Percentiles rank a stretch among this genome's conserved stretches.
Conservation (phyloP, 2,329 filamentous ascomycete genomes). For the Aspergillus fructus region DNA sequence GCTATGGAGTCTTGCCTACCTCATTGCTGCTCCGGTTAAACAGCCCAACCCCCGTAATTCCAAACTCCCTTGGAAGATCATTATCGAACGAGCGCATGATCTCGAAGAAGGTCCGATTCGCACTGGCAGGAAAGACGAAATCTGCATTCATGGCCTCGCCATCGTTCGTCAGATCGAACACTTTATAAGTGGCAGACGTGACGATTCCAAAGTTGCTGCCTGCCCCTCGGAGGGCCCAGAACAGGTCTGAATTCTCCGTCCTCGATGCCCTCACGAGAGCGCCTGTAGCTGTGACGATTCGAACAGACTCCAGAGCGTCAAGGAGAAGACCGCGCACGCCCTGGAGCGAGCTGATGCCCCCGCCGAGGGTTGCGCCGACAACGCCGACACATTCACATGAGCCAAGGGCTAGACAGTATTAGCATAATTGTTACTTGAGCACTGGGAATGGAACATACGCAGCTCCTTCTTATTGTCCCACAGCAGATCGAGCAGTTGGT, state of each 20-base stretch:
- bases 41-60: not conserved
- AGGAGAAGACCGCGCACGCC: slow-evolving; percentile 18
- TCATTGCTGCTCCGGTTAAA: no score
- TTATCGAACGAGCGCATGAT: not conserved
- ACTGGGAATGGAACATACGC: no score
- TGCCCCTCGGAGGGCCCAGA: slow-evolving; percentile 44
- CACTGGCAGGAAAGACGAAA: slow-evolving; percentile 13
- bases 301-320: slow-evolving; percentile 15
- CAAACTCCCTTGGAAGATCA: not conserved
- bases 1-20: no score
- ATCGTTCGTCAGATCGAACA: slow-evolving; percentile 20
- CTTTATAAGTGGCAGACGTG: slow-evolving; percentile 32
- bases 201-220: slow-evolving; percentile 46
- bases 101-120: slow-evolving; percentile 1
- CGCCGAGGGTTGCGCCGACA: slow-evolving; percentile 19
- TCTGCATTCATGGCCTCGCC: slow-evolving; percentile 19
- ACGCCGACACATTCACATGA: slow-evolving; percentile 3
- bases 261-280: slow-evolving; percentile 36
- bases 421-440: no score
- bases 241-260: slow-evolving; percentile 37
- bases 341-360: slow-evolving; percentile 15
- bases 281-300: slow-evolving; percentile 39
- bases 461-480: no score
- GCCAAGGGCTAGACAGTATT: not conserved
- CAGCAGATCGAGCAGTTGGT: not conserved